Evolutionary conservation across 2,329 filamentous ascomycete species (phyloP).

Genomic region (Dothideomycetes sp.): DNA sequence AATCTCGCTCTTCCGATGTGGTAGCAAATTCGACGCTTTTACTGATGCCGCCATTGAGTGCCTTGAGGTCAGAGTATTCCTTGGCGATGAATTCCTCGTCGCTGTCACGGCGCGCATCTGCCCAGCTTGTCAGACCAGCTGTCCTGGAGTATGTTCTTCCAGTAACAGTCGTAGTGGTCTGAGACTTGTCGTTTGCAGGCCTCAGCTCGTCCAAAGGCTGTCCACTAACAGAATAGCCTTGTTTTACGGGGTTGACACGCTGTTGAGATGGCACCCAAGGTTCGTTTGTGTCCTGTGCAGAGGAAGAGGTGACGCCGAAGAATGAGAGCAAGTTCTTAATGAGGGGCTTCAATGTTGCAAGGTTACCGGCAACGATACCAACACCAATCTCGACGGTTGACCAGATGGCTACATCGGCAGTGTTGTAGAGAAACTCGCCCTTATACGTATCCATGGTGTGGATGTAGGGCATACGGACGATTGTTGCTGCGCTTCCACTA

Average conservation of each 20-base stretch:
- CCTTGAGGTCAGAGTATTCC: too few species aligned
- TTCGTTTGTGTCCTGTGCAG: background rate
- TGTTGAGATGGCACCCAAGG: background rate
- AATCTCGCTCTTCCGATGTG: background rate
- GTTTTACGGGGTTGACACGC: background rate
- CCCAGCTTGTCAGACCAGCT: background rate
- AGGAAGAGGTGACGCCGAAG: background rate
- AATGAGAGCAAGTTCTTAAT: slow-evolving; percentile 14
- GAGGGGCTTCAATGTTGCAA: slow-evolving; percentile 39
- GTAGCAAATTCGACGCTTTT: background rate
- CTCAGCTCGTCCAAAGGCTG: background rate
- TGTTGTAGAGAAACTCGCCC: slow-evolving; percentile 33
- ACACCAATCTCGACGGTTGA: slow-evolving; percentile 22
- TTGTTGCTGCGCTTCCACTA: slow-evolving; percentile 40
- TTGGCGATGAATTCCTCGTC: background rate
- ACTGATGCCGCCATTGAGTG: background rate
- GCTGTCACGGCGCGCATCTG: too few species aligned
- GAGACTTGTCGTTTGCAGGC: background rate
- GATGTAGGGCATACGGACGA: slow-evolving; percentile 34
- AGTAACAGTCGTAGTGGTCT: background rate
- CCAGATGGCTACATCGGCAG: slow-evolving; percentile 27
- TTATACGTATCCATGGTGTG: slow-evolving; percentile 24
- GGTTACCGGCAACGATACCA: slow-evolving; percentile 30
- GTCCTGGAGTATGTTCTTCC: background rate
- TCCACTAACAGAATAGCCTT: background rate